Conservation (phyloP, 2,329 filamentous ascomycete species). For the Fusarium pseudoanthophilum region DNA sequence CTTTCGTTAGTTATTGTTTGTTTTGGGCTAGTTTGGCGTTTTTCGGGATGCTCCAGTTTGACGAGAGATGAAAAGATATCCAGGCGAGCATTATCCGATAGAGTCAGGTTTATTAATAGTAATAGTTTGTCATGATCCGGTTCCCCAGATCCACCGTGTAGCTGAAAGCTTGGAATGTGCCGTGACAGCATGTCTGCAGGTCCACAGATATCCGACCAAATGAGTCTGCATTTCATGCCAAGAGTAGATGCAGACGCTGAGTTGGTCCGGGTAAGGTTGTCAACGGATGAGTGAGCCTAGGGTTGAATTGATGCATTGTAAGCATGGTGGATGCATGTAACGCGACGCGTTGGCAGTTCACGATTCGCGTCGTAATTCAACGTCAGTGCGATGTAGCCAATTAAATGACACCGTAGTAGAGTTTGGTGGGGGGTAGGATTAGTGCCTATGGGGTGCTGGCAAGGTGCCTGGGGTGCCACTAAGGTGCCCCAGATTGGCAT, state of each 20-base stretch:
- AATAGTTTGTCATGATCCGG: neutral
- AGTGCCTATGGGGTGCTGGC: no score
- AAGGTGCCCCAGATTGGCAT: no score
- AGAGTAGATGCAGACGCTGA: neutral
- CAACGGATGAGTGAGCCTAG: neutral
- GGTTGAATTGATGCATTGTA: neutral
- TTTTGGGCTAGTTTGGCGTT: neutral
- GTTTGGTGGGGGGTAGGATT: no score
- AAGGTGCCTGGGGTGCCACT: no score
- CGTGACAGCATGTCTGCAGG: neutral
- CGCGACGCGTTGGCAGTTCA: neutral
- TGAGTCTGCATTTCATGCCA: neutral
- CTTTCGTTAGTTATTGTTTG: neutral
- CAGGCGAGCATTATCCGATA: conserved; percentile 22
- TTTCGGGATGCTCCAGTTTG: conserved; percentile 4
- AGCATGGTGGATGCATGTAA: neutral
- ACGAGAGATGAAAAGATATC: conserved; percentile 33
- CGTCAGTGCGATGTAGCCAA: rapidly evolving
- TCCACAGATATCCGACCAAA: neutral
- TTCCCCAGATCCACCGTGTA: neutral
- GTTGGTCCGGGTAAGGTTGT: neutral
- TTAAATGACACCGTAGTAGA: no score
- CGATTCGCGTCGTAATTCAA: neutral
- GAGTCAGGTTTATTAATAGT: conserved; percentile 28
- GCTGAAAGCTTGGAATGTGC: conserved; percentile 1